Evolutionary conservation across 2,329 filamentous ascomycete genomes (phyloP).

Genomic region (Aspergillus awamori): DNA sequence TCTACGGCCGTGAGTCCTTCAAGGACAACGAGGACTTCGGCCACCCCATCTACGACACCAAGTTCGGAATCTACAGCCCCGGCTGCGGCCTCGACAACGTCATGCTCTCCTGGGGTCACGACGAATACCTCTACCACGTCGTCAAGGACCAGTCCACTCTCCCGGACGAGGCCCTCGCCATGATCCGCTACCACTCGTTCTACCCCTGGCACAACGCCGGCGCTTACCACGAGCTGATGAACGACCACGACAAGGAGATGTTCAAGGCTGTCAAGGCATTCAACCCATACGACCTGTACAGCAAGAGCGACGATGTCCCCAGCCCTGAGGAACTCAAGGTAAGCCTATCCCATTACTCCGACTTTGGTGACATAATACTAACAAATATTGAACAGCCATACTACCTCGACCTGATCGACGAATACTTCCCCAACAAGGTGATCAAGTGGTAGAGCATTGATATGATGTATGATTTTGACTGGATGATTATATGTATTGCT

Average conservation of each 20-base stretch:
- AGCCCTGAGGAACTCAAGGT: constrained; percentile 75
- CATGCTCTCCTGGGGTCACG: constrained; percentile 81
- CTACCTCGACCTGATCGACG: constrained; percentile 73
- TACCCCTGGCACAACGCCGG: constrained; percentile 87
- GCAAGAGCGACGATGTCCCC: constrained; percentile 82
- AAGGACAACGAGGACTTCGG: constrained; percentile 71
- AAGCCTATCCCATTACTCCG: constrained; percentile 22
- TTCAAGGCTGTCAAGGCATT: constrained; percentile 80
- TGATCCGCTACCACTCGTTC: constrained; percentile 92
- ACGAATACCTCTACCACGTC: constrained; percentile 68
- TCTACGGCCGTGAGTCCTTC: constrained; percentile 77
- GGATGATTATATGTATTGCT: not conserved
- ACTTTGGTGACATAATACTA: constrained; percentile 6
- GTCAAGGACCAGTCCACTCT: constrained; percentile 79
- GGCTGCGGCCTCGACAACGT: constrained; percentile 84
- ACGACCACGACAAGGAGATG: constrained; percentile 77
- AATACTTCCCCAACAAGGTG: constrained; percentile 70
- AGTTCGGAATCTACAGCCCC: constrained; percentile 76
- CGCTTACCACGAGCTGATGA: constrained; percentile 82
- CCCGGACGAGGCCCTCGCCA: constrained; percentile 80
- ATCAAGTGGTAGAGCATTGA: constrained; percentile 63
- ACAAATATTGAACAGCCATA: constrained; percentile 56
- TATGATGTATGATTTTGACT: not conserved
- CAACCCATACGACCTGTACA: constrained; percentile 90
- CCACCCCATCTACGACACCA: constrained; percentile 72